phyloP scores from a whole-genome alignment of 768 basidiomycete species.

The Boletus pseudo-olivaceus region DNA sequence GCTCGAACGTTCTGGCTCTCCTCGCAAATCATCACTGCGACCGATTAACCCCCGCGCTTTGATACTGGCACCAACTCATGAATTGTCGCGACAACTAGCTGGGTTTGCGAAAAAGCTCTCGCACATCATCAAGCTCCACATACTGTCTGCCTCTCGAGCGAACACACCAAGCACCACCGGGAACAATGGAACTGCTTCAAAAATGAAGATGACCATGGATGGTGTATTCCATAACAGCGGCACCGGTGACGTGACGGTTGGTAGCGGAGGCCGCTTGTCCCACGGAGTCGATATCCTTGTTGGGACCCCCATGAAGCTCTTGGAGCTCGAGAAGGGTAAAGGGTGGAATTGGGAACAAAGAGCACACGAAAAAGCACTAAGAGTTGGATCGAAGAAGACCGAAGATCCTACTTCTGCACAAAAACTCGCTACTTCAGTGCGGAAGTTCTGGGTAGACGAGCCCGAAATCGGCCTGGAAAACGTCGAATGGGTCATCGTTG shows the following conservation, averaged over 20 bases:
- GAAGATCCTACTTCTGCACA: slow-evolving; percentile 22
- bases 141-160: slow-evolving; percentile 63
- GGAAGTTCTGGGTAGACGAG: slow-evolving; percentile 42
- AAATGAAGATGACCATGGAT: slow-evolving; percentile 37
- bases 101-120: slow-evolving; percentile 69
- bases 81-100: slow-evolving; percentile 79
- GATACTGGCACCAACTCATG: slow-evolving; percentile 85
- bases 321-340: slow-evolving; percentile 55
- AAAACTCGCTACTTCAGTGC: slow-evolving; percentile 15
- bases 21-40: slow-evolving; percentile 12
- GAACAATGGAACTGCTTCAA: slow-evolving; percentile 41
- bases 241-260: slow-evolving; percentile 30
- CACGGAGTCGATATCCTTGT: slow-evolving; percentile 53
- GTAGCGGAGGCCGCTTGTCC: slow-evolving; percentile 14
- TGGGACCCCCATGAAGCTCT: slow-evolving; percentile 59
- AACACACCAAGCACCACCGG: slow-evolving; percentile 37
- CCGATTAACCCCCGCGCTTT: slow-evolving; percentile 68
- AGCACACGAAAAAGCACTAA: slow-evolving; percentile 22
- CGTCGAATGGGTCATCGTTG: slow-evolving; percentile 86
- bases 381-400: slow-evolving; percentile 25
- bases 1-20: slow-evolving; percentile 15
- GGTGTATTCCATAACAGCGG: slow-evolving; percentile 18
- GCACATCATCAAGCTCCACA: slow-evolving; percentile 74
- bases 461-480: slow-evolving; percentile 61
- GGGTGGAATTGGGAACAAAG: slow-evolving; percentile 48